Evolutionary conservation across 208 protist species (phyloP).

Genomic region (Trypanosoma mega): DNA sequence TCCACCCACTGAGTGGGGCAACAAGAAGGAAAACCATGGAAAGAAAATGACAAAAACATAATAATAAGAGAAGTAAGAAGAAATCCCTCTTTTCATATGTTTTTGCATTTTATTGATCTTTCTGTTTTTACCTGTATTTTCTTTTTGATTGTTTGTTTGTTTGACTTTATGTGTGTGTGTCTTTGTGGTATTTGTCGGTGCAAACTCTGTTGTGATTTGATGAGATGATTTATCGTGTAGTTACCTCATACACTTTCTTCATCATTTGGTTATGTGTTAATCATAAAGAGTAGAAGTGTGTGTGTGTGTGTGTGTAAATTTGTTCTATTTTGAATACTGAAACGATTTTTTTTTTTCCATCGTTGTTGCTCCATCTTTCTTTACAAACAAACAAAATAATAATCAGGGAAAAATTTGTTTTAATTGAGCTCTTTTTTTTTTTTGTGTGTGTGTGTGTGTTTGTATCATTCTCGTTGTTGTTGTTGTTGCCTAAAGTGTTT

Average conservation of each 20-base stretch:
- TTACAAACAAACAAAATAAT: too few relatives aligned
- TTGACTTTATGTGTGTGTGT: conserved; percentile 14
- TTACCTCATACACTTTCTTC: too few relatives aligned
- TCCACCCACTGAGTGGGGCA: conserved; percentile 41
- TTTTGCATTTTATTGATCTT: too few relatives aligned
- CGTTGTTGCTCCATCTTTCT: too few relatives aligned
- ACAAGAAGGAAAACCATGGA: neutral
- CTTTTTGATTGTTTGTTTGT: conserved; percentile 6
- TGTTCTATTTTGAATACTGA: conserved; percentile 12
- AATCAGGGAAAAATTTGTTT: too few relatives aligned
- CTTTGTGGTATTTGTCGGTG: too few relatives aligned
- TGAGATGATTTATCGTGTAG: too few relatives aligned
- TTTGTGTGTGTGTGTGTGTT: conserved; percentile 5
- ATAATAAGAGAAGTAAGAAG: neutral
- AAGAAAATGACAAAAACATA: conserved; percentile 2
- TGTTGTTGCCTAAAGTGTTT: too few relatives aligned
- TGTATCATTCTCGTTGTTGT: too few relatives aligned
- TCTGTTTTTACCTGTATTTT: conserved; percentile 7
- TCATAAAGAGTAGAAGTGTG: too few relatives aligned
- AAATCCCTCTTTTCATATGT: neutral
- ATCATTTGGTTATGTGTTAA: too few relatives aligned
- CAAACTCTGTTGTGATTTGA: too few relatives aligned
- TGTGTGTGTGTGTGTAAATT: conserved; percentile 12
- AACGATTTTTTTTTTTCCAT: conserved; percentile 12
- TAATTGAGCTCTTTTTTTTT: neutral